Evolutionary conservation across 148 eudicot genomes (phyloP), one percentile per base, ranked within the genome.

Genomic region (Talinum fruticosum): DNA sequence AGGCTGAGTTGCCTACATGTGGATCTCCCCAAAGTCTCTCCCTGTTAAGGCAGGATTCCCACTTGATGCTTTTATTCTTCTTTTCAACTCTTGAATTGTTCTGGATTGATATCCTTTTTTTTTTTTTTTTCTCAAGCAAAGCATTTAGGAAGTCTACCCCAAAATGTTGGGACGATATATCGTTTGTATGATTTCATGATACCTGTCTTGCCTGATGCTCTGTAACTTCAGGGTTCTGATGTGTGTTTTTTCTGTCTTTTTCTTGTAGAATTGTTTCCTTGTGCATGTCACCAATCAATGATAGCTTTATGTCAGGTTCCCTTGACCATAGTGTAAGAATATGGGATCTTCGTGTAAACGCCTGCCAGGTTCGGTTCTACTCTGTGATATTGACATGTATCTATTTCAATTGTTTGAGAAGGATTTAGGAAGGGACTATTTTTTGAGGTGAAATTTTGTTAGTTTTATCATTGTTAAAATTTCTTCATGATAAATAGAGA

Each of bases 321-420:
- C 85, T 96, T 80, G 99, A 96, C 84, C 99, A 96, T 38, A 91
- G 85, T 81, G 97, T 96, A 75, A 88, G 99, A 62, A 96, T 96
- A 78, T 96, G 99, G 99, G 99, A 96, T 86, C 90, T 96, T 76
- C 93, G 99, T 67, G 99, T 96, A 29, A 96, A 96, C 87, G 91
- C 95, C 73, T 96, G 99, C 85, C 99, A 96, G 99, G 99, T 96
- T 82, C 75, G 89, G 80, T 79, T 77, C 34, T 54, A 47, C 33
- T 59, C 68, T 69, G 70, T 74, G 14, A 49, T 77, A 21, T 41
- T 59, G 30, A 32, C 76, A 64, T 76, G 1, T 45, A 21, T 41
- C 23, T 49, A 15, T 28, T 62, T 62, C 30, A 7, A 2, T 62
- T 28, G 33, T 19, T 15, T 8, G 19, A 28, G 59, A 65, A 72